Evolutionary conservation across 75 land plant species (phyloP).

Genomic region (Pseudotsuga menziesii): DNA sequence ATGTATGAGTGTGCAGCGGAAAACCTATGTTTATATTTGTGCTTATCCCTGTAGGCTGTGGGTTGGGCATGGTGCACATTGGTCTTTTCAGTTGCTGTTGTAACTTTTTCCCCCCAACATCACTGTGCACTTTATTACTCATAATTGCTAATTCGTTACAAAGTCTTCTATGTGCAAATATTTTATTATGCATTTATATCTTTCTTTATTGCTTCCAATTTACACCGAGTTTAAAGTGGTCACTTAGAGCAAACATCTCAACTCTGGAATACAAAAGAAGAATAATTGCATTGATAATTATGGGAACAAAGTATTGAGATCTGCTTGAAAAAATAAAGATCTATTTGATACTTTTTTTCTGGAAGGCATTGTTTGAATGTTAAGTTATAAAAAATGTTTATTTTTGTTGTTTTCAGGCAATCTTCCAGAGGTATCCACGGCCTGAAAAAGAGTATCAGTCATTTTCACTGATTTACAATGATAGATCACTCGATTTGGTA

Average conservation of each 20-base stretch:
- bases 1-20: background rate
- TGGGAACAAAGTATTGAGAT: background rate
- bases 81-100: background rate
- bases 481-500: conserved; percentile 92
- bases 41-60: background rate
- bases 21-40: too few relatives aligned
- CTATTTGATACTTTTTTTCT: background rate
- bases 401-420: conserved; percentile 53
- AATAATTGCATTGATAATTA: background rate
- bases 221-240: background rate
- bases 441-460: conserved; percentile 98
- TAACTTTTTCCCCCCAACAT: background rate
- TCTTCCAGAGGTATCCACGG: conserved; percentile 93
- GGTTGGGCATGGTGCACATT: background rate
- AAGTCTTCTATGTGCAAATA: background rate
- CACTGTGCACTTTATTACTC: too few relatives aligned
- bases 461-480: conserved; percentile 84
- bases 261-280: background rate
- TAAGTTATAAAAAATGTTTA: background rate
- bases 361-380: background rate
- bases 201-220: background rate
- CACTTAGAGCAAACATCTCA: background rate
- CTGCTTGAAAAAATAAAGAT: background rate
- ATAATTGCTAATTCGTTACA: background rate
- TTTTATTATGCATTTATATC: background rate